Percentiles rank a stretch among this genome's conserved stretches.
Evolutionary conservation across 257 asterid genomes (phyloP).

Genomic region (Nemophila menziesii): DNA sequence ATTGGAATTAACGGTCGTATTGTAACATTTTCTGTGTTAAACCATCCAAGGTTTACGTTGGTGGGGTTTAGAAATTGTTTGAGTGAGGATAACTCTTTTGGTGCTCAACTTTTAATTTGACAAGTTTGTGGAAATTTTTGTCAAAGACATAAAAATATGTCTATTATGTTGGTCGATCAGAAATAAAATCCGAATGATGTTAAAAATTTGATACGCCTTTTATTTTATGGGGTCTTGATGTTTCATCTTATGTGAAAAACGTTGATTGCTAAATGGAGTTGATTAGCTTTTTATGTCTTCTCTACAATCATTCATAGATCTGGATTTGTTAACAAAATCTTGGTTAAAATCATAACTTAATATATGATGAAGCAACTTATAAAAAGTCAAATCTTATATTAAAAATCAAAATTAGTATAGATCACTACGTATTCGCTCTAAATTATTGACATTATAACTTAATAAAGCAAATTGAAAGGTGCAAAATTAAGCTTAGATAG

Average conservation of each 20-base stretch:
- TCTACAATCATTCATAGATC: slow-evolving; percentile 10
- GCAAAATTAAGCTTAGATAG: too few relatives aligned
- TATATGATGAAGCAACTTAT: not conserved
- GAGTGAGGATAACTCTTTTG: not conserved
- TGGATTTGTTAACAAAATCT: not conserved
- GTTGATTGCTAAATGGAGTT: not conserved
- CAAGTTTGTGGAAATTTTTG: slow-evolving; percentile 7
- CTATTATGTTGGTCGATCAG: too few relatives aligned
- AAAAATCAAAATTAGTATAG: too few relatives aligned
- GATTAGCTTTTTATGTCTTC: slow-evolving; percentile 11
- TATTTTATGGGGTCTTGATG: slow-evolving; percentile 6
- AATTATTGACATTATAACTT: too few relatives aligned
- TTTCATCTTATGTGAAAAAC: slow-evolving; percentile 12
- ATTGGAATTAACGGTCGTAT: not conserved
- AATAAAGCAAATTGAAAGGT: too few relatives aligned
- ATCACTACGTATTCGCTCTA: too few relatives aligned
- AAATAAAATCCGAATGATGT: slow-evolving; percentile 5
- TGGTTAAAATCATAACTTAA: too few relatives aligned
- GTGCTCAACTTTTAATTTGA: slow-evolving; percentile 1
- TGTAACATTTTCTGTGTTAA: not conserved
- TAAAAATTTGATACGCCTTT: slow-evolving; percentile 11
- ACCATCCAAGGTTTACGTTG: not conserved
- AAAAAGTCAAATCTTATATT: not conserved
- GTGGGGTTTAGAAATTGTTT: too few relatives aligned
- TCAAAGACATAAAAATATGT: not conserved